Conservation (phyloP, 2,329 filamentous ascomycete species). For the Plectosphaerella cucumerina region DNA sequence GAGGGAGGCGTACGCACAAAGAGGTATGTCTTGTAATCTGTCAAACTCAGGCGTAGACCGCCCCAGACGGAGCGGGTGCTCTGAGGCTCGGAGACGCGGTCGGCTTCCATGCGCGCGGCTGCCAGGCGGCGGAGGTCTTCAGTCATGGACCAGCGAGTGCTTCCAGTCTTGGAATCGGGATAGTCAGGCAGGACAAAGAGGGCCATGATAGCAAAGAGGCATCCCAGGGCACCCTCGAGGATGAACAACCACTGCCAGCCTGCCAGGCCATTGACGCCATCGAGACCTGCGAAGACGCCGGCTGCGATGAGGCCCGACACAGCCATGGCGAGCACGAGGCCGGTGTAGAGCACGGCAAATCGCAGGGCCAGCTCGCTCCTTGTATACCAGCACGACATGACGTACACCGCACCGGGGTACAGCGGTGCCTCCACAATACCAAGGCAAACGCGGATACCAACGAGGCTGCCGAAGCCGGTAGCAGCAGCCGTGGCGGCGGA, state of each 20-base stretch:
- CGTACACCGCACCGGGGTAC: constrained; percentile 9
- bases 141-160: not conserved
- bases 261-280: not conserved
- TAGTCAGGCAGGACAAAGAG: constrained; percentile 17
- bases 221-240: constrained; percentile 33
- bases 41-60: constrained; percentile 8
- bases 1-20: constrained; percentile 1
- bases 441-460: constrained; percentile 24
- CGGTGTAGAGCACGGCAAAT: not conserved
- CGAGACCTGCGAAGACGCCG: not conserved
- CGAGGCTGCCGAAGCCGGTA: constrained; percentile 7
- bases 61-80: constrained; percentile 11
- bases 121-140: not conserved
- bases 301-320: not conserved
- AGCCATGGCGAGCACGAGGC: not conserved
- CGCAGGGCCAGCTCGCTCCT: constrained; percentile 55
- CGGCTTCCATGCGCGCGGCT: not conserved
- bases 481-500: constrained; percentile 15
- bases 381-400: constrained; percentile 61
- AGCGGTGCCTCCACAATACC: constrained; percentile 19
- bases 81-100: not conserved
- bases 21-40: constrained; percentile 3
- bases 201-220: constrained; percentile 25
- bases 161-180: constrained; percentile 3
- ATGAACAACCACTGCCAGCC: constrained; percentile 10